These are phyloP conservation scores for Globisporangium megalacanthum DNA, from an alignment of 352 stramenopile species.

Conservation along the genomic window DNA sequence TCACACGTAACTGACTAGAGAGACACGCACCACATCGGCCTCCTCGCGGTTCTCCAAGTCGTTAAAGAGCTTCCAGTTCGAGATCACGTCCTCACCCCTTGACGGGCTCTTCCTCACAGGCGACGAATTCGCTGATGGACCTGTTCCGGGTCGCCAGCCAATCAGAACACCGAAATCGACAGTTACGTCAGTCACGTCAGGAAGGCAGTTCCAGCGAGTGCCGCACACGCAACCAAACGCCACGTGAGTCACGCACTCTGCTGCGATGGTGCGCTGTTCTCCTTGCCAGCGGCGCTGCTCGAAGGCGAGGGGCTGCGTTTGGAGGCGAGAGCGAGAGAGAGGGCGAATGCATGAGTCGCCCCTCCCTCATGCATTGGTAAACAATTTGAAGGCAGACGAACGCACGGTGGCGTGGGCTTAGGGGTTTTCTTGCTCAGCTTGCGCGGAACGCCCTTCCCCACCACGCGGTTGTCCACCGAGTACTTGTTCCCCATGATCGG, in stretches of 20 bases:
- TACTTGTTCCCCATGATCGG: conserved; percentile 10
- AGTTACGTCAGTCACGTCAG: background rate
- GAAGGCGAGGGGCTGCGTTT: conserved; percentile 2
- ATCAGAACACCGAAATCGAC: background rate
- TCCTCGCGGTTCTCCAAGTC: conserved; percentile 84
- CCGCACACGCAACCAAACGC: background rate
- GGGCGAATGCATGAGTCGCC: background rate
- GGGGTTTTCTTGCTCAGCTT: conserved; percentile 3
- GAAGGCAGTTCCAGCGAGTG: background rate
- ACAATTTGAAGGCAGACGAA: background rate
- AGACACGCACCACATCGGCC: conserved; percentile 53
- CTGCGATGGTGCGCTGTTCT: conserved; percentile 5
- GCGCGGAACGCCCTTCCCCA: conserved; percentile 8
- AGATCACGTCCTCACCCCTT: conserved; percentile 50
- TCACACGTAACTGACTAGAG: no score
- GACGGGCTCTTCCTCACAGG: conserved; percentile 14
- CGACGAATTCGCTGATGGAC: background rate
- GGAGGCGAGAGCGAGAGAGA: background rate
- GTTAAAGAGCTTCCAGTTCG: conserved; percentile 86
- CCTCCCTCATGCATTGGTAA: background rate
- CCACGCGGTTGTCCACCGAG: conserved; percentile 11
- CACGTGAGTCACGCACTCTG: background rate
- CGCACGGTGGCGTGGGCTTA: conserved; percentile 7
- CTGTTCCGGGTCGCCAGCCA: background rate
- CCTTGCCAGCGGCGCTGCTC: conserved; percentile 1